phyloP scores from a whole-genome alignment of 1,284 basidiomycete genomes.

The Melampsora larici-populina region DNA sequence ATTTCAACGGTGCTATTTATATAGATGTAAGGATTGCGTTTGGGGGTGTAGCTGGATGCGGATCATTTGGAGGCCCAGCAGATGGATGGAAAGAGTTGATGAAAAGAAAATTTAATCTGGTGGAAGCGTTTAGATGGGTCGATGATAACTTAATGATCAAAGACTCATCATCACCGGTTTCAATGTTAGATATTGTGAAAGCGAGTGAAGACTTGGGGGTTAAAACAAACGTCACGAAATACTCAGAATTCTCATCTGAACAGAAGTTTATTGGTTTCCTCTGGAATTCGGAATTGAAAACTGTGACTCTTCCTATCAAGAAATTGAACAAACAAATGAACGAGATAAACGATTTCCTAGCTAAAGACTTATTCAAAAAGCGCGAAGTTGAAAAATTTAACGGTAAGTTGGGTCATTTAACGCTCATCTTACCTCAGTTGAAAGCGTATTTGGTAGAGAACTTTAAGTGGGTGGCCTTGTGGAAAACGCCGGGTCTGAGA shows the following conservation, averaged over 20 bases:
- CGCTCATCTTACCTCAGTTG: no score
- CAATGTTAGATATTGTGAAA: neutral
- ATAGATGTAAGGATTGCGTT: slow-evolving; percentile 1
- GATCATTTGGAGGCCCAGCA: no score
- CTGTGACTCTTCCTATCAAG: neutral
- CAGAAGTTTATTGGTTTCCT: slow-evolving; percentile 6
- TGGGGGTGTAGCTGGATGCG: neutral
- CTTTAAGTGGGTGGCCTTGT: no score
- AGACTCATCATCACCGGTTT: no score
- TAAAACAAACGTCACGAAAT: neutral
- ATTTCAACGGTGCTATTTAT: neutral
- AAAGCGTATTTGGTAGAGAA: no score
- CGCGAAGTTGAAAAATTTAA: no score
- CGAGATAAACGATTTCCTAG: no score
- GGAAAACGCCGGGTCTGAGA: no score
- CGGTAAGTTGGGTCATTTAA: no score
- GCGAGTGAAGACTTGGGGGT: neutral
- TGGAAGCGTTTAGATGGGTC: neutral
- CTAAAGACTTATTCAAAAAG: no score
- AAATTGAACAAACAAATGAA: no score
- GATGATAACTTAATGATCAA: neutral
- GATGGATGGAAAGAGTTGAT: slow-evolving; percentile 10
- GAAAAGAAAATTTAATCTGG: neutral
- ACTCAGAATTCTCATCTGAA: neutral
- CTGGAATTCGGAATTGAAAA: neutral